Evolutionary conservation across 306 rosid species (phyloP).

Genomic region (Cucurbita pepo): DNA sequence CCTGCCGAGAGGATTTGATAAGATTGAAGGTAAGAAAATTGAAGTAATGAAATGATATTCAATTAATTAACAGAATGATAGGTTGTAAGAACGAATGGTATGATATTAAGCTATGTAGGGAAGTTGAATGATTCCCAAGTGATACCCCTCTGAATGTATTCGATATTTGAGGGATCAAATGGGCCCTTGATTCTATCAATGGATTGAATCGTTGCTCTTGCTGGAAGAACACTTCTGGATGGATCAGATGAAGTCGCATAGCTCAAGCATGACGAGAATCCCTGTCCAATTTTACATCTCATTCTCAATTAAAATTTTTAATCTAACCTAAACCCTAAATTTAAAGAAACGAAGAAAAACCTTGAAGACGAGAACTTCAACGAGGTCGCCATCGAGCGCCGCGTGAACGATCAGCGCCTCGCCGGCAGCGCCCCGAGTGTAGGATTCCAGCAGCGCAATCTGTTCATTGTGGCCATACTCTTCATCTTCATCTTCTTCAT

Average conservation of each 20-base stretch:
- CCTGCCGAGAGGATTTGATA: too few relatives aligned
- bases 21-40: too few relatives aligned
- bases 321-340: neutral
- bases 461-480: conserved; percentile 48
- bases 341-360: conserved; percentile 7
- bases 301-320: neutral
- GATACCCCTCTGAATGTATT: conserved; percentile 42
- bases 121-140: conserved; percentile 53
- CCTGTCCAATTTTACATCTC: conserved; percentile 23
- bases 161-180: conserved; percentile 61
- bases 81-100: neutral
- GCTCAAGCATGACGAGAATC: conserved; percentile 72
- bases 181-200: conserved; percentile 76
- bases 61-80: too few relatives aligned
- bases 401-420: conserved; percentile 75
- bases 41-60: neutral
- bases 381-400: conserved; percentile 36
- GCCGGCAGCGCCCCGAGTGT: conserved; percentile 40
- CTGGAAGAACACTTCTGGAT: conserved; percentile 61
- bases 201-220: conserved; percentile 45
- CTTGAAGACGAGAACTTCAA: conserved; percentile 74
- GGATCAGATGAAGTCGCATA: conserved; percentile 57
- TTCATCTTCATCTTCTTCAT: conserved; percentile 24
- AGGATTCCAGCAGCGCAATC: conserved; percentile 45
- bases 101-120: neutral